A percentile compares a stretch with the other conserved stretches of the same genome.
Conservation (phyloP, 306 rosid species). For the Ormosia emarginata region DNA sequence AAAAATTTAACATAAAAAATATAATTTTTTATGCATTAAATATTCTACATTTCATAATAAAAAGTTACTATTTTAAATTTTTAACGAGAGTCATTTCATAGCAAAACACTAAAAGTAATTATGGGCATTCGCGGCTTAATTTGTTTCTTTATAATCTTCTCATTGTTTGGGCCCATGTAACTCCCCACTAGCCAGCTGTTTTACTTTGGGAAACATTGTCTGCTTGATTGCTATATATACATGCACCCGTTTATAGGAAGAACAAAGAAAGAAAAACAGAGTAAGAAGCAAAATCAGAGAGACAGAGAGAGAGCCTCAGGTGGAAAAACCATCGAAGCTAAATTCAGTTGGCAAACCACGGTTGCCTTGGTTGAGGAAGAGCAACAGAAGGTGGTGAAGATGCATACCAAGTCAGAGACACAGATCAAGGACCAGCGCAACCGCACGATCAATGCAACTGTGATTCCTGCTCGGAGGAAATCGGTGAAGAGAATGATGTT, state of each 20-base stretch:
- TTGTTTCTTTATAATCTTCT: too few relatives aligned
- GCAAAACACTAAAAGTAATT: too few relatives aligned
- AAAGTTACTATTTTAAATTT: too few relatives aligned
- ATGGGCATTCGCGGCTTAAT: too few relatives aligned
- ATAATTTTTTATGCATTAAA: too few relatives aligned
- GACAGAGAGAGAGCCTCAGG: background rate
- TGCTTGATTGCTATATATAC: too few relatives aligned
- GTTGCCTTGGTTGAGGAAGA: background rate
- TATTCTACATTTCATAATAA: too few relatives aligned
- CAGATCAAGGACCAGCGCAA: background rate
- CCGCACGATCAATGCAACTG: background rate
- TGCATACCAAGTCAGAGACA: background rate
- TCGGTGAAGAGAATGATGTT: conserved; percentile 47
- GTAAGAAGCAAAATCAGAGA: background rate
- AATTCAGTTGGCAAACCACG: background rate
- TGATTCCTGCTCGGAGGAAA: conserved; percentile 34
- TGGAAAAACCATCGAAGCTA: background rate
- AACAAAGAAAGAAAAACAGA: background rate
- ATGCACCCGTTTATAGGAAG: background rate
- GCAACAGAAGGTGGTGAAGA: background rate
- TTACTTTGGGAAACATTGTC: too few relatives aligned
- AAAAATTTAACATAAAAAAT: too few relatives aligned
- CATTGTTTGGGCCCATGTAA: too few relatives aligned
- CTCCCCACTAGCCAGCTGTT: too few relatives aligned
- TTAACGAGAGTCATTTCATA: too few relatives aligned